Evolutionary conservation across 225 moss, liverwort and hornwort species (phyloP), one percentile per base, ranked within the genome.

Genomic region (Pseudisothecium myosuroides): DNA sequence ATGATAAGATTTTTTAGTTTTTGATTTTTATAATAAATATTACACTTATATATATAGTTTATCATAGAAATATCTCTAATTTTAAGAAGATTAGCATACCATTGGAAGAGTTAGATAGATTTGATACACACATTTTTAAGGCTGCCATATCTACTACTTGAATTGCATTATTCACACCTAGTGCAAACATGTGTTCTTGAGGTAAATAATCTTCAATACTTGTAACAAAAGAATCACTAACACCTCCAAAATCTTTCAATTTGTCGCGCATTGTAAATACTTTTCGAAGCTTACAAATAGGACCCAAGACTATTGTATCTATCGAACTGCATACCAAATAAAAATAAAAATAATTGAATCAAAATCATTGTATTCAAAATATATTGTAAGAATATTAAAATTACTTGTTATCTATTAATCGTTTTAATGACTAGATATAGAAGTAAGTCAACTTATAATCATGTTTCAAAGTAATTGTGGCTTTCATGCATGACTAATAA

Each of bases 191-290:
- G 60, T 98, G 97, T 32, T 98, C 98, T 86, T 92, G 94, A 73
- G 98, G 96, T 72, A 98, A 85, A 89, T 87, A 92, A 64, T 97
- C 92, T 81, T 95, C 90, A 12, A 26, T 28, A 10, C 23, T 91
- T 4, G 21, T 43, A 74, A 89, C 84, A 81, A 88, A 60, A 61
- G 90, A 90, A 56, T 91, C 90, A 37, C 32, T 63, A 13, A 80
- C 37, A 7, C 80, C 59, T 76, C 81, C 84, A 32, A 89, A 43
- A 73, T 96, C 91, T 50, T 85, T 91, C 28, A 97, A 85, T 63
- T 90, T 92, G 84, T 93, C 88, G 2, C 96, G 93, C 97, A 97
- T 98, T 36, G 98, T 97, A 84, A 98, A 98, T 68, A 98, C 92
- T 86, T 96, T 98, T 10, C 98, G 92, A 56, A 97, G 87, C 65